Percentiles rank a stretch among this genome's conserved stretches.
Conservation (phyloP, 2,329 filamentous ascomycete genomes). For the Magnaporthiopsis poae region DNA sequence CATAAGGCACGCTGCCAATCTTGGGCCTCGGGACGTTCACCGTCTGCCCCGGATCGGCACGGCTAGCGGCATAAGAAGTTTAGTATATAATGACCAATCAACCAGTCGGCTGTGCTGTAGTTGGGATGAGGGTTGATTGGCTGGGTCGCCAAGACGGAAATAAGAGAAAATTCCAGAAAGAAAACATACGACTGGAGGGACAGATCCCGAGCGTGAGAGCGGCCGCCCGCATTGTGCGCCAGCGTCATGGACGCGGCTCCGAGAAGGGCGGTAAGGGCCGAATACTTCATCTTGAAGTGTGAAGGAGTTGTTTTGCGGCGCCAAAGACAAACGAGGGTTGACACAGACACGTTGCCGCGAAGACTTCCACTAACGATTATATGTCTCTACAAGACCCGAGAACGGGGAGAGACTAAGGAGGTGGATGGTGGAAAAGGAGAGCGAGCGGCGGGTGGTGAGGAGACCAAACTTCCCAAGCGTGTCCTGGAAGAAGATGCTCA, state of each 20-base stretch:
- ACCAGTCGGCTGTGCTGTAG: conserved; percentile 15
- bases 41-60: conserved; percentile 17
- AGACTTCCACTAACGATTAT: neutral
- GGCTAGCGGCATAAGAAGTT: conserved; percentile 17
- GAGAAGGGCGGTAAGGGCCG: conserved; percentile 16
- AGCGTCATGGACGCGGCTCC: conserved; percentile 8
- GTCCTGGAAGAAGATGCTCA: neutral
- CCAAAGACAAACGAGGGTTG: neutral
- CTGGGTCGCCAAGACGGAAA: neutral
- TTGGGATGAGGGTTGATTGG: conserved; percentile 23
- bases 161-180: neutral
- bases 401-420: neutral
- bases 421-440: neutral
- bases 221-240: neutral
- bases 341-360: neutral
- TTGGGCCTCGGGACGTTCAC: conserved; percentile 16
- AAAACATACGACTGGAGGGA: neutral
- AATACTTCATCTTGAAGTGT: conserved; percentile 6
- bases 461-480: neutral
- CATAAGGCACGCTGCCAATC: conserved; percentile 21
- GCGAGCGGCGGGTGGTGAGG: neutral
- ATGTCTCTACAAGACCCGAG: neutral
- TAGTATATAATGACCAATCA: conserved; percentile 16
- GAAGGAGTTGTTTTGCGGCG: neutral
- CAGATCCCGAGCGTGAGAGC: neutral